These are phyloP conservation scores for Scutellaria galericulata DNA, from an alignment of 257 asterid genomes.

Conservation along the genomic window DNA sequence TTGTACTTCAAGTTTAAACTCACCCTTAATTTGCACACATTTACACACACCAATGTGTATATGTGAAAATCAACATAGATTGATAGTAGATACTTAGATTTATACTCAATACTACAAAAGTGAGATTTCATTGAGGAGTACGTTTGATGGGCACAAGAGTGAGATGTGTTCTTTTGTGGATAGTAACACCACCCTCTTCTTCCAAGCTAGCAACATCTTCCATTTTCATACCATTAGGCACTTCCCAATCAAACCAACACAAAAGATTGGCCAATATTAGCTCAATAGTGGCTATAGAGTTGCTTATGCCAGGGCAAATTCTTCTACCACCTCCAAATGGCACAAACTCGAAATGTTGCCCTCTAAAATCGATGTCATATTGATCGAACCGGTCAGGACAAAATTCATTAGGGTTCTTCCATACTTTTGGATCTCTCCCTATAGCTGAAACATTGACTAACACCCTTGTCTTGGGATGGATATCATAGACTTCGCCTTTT, in stretches of 20 bases:
- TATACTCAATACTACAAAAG: too few relatives aligned
- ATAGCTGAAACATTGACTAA: slow-evolving; percentile 36
- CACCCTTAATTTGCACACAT: too few relatives aligned
- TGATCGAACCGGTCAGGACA: slow-evolving; percentile 32
- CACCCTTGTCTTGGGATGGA: slow-evolving; percentile 30
- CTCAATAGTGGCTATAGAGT: slow-evolving; percentile 29
- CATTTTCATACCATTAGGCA: slow-evolving; percentile 28
- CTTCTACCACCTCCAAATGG: slow-evolving; percentile 45
- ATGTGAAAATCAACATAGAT: too few relatives aligned
- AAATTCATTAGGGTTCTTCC: slow-evolving; percentile 38
- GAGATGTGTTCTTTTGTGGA: slow-evolving; percentile 27
- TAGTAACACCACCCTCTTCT: slow-evolving; percentile 34
- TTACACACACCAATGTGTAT: too few relatives aligned
- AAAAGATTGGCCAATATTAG: slow-evolving; percentile 37
- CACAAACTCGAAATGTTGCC: slow-evolving; percentile 39
- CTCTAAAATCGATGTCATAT: slow-evolving; percentile 27
- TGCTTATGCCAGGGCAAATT: slow-evolving; percentile 28
- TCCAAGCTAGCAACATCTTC: slow-evolving; percentile 36
- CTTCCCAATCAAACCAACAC: slow-evolving; percentile 36
- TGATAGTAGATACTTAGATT: too few relatives aligned
- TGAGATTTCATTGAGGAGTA: too few relatives aligned
- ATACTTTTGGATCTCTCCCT: slow-evolving; percentile 32
- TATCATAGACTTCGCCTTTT: slow-evolving; percentile 2
- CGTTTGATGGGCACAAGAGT: slow-evolving; percentile 29
- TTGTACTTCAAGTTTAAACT: too few relatives aligned